Base-by-base conservation (phyloP, 352 stramenopile genomes). In the Phytophthora aleatoria region DNA sequence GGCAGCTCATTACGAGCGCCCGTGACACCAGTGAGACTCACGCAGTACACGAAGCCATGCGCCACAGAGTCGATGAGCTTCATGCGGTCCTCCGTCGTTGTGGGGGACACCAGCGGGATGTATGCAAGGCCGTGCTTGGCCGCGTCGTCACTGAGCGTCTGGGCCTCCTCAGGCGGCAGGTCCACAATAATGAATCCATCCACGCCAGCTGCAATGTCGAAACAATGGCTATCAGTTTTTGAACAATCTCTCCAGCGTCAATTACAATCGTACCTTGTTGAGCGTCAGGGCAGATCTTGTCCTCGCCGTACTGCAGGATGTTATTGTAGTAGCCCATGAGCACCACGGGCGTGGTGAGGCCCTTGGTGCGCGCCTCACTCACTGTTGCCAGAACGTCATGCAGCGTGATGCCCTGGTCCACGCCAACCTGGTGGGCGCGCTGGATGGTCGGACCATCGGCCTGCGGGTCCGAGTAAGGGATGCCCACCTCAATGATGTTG, bases 301-400 rank as follows among this genome's bases (percentile, higher is more conserved):
- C 87, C 54, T 98, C 85, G 11, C 96, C 97, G 71, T 98, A 99
- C 73, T 98, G 94, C 57, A 98, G 71, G 62, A 99, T 97, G 54
- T 98, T 98, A 83, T 99, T 99, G 85, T 98, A 99, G 85, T 99
- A 95, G 43, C 97, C 97, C 97, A 99, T 99, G 47, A 99, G 91
- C 61, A 99, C 94, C 31, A 99, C 91, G 15, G 97, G 97, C 31
- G 96, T 87, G 10, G 77, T 95, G 10, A 99, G 83, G 12, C 97
- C 97, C 75, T 93, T 87, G 15, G 54, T 59, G 36, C 97, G 91
- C 27, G 94, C 93, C 60, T 94, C 79, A 54, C 88, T 92, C 30
- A 99, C 95, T 30, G 97, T 98, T 15, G 77, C 81, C 16, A 99
- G 81, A 63, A 97, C 98, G 53, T 99, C 81, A 43, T 72, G 67